Base-by-base conservation (phyloP, 2,329 filamentous ascomycete genomes). In the Microcera coccophila region DNA sequence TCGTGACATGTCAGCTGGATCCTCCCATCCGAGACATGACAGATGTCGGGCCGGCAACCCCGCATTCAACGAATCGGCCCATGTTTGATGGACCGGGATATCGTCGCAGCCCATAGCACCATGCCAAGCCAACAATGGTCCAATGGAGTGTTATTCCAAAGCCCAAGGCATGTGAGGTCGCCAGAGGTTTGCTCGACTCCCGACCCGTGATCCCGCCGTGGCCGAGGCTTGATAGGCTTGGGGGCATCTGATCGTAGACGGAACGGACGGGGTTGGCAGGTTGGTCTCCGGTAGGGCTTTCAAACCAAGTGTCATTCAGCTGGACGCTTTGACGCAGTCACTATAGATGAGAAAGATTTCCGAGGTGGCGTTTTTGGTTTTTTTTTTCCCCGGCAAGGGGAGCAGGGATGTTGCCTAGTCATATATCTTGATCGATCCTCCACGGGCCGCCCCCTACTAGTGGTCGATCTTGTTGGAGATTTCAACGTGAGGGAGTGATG, bases 361-460 rank as follows among this genome's bases (percentile, higher is more conserved):
- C 33, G 4, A 5, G 29, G 33, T 35, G 17, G 17, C 16, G 20
- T 17, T 18, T 32, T 17, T 32, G n/a, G 8, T n/a, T n/a, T 17
- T 32, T 10, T 15, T 11, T 16, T 15, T 10, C 31, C 15, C 31
- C 18, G 33, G n/a, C 17, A 5, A 35, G 18, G 28, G 9, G n/a
- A 11, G 35, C 20, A 41, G 28, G 29, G 21, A 18, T 36, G 39
- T 33, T 21, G 26, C 24, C n/a, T n/a, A n/a, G n/a, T n/a, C n/a
- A 44, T 47, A 47, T 47, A 47, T 44, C 39, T 38, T 35, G 33
- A 35, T 35, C n/a, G 33, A 35, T 32, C 16, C 33, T 35, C 33
- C 33, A 35, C 17, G 33, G 33, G 16, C 33, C 17, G 33, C 16
- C 17, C 28, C 22, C 33, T 40, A 11, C 24, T 14, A 24, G 4